Percentiles rank a stretch among this genome's conserved stretches.
Evolutionary conservation across 2,329 filamentous ascomycete species (phyloP).

Genomic region (Arthrobotrys megalospora): DNA sequence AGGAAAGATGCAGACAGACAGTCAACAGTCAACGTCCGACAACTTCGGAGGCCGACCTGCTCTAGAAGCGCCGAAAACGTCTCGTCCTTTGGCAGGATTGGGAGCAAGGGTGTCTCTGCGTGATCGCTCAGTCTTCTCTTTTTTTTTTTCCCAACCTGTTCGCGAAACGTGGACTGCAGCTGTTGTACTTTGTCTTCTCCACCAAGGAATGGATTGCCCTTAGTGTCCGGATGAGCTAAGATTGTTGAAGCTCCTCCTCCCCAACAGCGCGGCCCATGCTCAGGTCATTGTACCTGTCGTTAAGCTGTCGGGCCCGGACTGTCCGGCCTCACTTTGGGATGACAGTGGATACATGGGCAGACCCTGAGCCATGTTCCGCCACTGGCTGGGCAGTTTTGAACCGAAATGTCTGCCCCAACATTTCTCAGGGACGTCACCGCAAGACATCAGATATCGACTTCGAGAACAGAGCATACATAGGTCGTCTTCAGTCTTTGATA

Average conservation of each 20-base stretch:
- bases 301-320: conserved; percentile 30
- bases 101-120: conserved; percentile 23
- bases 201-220: conserved; percentile 13
- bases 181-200: conserved; percentile 9
- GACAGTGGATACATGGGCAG: conserved; percentile 39
- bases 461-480: not conserved
- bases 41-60: conserved; percentile 46
- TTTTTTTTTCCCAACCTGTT: conserved; percentile 54
- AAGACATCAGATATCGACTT: not conserved
- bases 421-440: conserved; percentile 41
- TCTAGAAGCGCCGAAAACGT: conserved; percentile 36
- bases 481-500: not conserved
- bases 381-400: conserved; percentile 23
- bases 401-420: conserved; percentile 51
- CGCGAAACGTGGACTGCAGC: conserved; percentile 40
- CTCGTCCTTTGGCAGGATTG: conserved; percentile 7
- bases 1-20: not conserved
- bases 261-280: conserved; percentile 51
- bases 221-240: conserved; percentile 38
- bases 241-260: conserved; percentile 59
- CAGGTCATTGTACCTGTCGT: conserved; percentile 7
- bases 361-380: conserved; percentile 49
- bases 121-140: conserved; percentile 23
- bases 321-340: conserved; percentile 40
- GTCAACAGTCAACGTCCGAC: conserved; percentile 7